Evolutionary conservation across 352 stramenopile species (phyloP).

Genomic region (Phytophthora pisi): DNA sequence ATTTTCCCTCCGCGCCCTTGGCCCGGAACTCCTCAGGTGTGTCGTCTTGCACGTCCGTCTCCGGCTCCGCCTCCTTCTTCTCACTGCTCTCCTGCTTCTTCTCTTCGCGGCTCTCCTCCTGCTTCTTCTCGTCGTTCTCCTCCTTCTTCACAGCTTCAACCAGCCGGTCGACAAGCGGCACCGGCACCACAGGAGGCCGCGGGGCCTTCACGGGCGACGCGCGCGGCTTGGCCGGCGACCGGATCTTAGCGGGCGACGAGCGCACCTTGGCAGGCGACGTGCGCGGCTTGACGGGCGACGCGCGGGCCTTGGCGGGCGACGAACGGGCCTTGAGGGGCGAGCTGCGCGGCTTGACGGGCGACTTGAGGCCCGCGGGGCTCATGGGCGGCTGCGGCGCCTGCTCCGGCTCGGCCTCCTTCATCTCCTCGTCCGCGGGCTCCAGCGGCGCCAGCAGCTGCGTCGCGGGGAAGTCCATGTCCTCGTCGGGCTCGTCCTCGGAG

Average conservation of each 20-base stretch:
- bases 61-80: constrained; percentile 10
- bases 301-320: background rate
- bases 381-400: background rate
- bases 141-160: constrained; percentile 11
- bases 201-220: constrained; percentile 14
- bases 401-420: constrained; percentile 8
- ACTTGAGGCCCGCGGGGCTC: constrained; percentile 10
- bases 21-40: constrained; percentile 35
- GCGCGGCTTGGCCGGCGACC: constrained; percentile 9
- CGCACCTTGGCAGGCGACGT: constrained; percentile 13
- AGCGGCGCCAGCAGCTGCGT: constrained; percentile 47
- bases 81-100: constrained; percentile 5
- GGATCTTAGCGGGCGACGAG: constrained; percentile 2
- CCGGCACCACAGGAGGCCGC: constrained; percentile 10
- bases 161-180: constrained; percentile 12
- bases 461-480: constrained; percentile 40
- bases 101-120: constrained; percentile 1
- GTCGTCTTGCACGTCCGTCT: constrained; percentile 15
- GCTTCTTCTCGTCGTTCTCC: background rate
- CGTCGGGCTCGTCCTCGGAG: constrained; percentile 29
- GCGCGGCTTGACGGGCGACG: constrained; percentile 17
- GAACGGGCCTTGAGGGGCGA: background rate
- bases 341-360: constrained; percentile 3
- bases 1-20: constrained; percentile 42
- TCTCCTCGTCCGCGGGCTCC: constrained; percentile 15